phyloP scores from a whole-genome alignment of 2,329 filamentous ascomycete genomes.

The Claviceps digitariae region DNA sequence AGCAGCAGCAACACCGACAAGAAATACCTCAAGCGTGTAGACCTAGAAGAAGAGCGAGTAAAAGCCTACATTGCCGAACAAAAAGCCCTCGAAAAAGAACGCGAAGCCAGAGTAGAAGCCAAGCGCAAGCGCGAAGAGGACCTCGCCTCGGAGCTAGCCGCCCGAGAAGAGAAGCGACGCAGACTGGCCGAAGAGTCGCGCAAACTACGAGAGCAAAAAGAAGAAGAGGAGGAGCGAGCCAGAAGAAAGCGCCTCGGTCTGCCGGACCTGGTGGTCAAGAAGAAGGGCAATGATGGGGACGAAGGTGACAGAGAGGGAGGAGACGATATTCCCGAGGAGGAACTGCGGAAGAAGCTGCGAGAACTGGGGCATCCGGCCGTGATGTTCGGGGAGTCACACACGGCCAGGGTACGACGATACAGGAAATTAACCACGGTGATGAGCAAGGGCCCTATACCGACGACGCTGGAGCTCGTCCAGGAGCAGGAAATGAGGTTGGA shows the following conservation, averaged over 20 bases:
- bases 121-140: constrained; percentile 90
- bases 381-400: constrained; percentile 73
- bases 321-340: constrained; percentile 58
- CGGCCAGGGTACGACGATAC: constrained; percentile 56
- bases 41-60: constrained; percentile 70
- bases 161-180: constrained; percentile 69
- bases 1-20: constrained; percentile 31
- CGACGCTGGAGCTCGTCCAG: constrained; percentile 62
- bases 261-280: constrained; percentile 52
- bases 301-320: constrained; percentile 25
- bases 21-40: constrained; percentile 76
- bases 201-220: constrained; percentile 54
- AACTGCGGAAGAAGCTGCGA: constrained; percentile 55
- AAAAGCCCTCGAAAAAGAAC: constrained; percentile 55
- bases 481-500: constrained; percentile 83
- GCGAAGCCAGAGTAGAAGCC: constrained; percentile 52
- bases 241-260: constrained; percentile 67
- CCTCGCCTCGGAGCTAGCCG: constrained; percentile 52
- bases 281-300: constrained; percentile 26
- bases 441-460: constrained; percentile 72
- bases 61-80: constrained; percentile 75
- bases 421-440: constrained; percentile 48
- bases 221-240: constrained; percentile 57
- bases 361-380: constrained; percentile 57
- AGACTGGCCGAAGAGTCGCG: constrained; percentile 71